Base-by-base conservation (phyloP, 345 rosid species). In the Orychophragmus violaceus region DNA sequence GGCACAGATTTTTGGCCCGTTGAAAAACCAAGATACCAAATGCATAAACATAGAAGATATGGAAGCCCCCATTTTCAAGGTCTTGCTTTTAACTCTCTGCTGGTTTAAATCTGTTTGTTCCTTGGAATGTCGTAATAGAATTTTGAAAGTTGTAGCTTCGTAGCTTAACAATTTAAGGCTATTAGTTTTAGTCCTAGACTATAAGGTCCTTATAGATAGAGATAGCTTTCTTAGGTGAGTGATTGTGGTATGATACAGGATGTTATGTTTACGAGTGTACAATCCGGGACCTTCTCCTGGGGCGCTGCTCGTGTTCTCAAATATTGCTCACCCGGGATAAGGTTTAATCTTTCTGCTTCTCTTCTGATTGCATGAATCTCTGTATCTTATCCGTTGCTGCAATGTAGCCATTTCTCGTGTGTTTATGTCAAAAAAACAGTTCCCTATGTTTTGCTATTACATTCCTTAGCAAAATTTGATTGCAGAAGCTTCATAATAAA, bases 1-100 rank as follows among this genome's bases (percentile, higher is more conserved):
- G 71, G 96, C 96, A 30, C 96, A 88, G 73, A 83, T 88, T 59
- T 86, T 78, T 82, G 96, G 96, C 51, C 96, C 88, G 5, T 68
- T 86, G 70, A 86, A 74, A 68, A 87, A 77, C 63, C 75, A 49
- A 44, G 82, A 88, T 54, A 84, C 85, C 3, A 67, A 66, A 64
- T 55, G 70, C 59, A 82, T 88, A 36, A 71, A 64, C 44, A 59
- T 86, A 23, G 90, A 88, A 79, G 96, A 88, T 55, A 78, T 88
- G 28, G 83, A 84, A 75, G 77, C 85, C 11, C 80, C 88, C 8
- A 81, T 84, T 28, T 86, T 88, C 65, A 88, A 88, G 96, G 96
- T 88, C 32, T 10, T 70, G 25, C 58, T 55, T 46, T 67, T 64
- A 48, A 36, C 53, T 55, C 69, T 51, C 33, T 55, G 54, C 17